Percentiles rank a stretch among this genome's conserved stretches.
Conservation (phyloP, 108 stramenopile species). For the Skeletonema marinoi region DNA sequence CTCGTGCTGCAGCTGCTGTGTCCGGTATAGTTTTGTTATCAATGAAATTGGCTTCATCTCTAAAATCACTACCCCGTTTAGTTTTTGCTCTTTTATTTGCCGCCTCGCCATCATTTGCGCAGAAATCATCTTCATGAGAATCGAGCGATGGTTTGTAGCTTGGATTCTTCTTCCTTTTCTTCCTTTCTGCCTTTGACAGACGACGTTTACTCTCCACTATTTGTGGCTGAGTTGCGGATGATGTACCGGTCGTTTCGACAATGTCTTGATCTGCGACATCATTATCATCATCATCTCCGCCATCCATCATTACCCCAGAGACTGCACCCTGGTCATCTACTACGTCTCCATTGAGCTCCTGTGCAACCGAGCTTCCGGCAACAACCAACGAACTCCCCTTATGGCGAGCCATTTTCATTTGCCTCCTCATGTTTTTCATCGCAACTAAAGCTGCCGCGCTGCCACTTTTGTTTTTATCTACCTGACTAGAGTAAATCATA, state of each 20-base stretch:
- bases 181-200: constrained; percentile 92
- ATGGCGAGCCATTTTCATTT: constrained; percentile 85
- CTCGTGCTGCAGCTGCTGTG: constrained; percentile 66
- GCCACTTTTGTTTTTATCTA: constrained; percentile 69
- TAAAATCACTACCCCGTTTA: constrained; percentile 69
- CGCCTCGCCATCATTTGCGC: not conserved
- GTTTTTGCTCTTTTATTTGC: constrained; percentile 56
- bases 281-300: constrained; percentile 2
- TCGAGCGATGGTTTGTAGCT: constrained; percentile 22
- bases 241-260: not conserved
- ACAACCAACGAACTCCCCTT: constrained; percentile 80
- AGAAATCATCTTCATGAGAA: not conserved
- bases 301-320: constrained; percentile 7
- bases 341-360: constrained; percentile 55
- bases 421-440: constrained; percentile 91
- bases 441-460: constrained; percentile 75
- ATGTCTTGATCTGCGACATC: not conserved
- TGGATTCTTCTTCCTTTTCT: constrained; percentile 78
- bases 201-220: constrained; percentile 58
- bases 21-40: constrained; percentile 82
- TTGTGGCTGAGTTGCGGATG: not conserved
- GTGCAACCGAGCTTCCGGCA: constrained; percentile 67
- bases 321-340: constrained; percentile 11
- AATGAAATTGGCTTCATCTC: constrained; percentile 85
- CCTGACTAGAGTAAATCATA: constrained; percentile 69